Evolutionary conservation across 306 rosid species (phyloP).

Genomic region (Psophocarpus tetragonolobus): DNA sequence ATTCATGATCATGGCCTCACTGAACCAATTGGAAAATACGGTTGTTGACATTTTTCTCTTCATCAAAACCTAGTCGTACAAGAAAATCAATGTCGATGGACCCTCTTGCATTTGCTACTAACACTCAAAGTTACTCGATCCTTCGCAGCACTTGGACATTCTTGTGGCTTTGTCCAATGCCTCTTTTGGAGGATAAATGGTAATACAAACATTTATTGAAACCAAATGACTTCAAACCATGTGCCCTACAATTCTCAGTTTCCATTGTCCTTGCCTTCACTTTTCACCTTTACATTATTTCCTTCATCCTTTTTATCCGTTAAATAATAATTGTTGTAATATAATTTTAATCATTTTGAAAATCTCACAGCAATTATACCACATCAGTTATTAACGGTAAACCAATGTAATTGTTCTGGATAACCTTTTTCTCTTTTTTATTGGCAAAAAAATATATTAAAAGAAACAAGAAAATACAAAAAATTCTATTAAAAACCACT

Average conservation of each 20-base stretch:
- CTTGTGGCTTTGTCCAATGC: conserved; percentile 26
- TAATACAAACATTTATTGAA: conserved; percentile 34
- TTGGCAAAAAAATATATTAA: no score
- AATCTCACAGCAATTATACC: no score
- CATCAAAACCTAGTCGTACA: conserved; percentile 37
- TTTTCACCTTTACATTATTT: conserved; percentile 4
- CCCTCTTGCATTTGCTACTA: conserved; percentile 20
- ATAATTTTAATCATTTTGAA: no score
- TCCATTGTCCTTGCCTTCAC: conserved; percentile 24
- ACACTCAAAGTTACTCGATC: conserved; percentile 27
- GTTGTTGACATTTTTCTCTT: conserved; percentile 30
- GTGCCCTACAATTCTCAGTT: conserved; percentile 24
- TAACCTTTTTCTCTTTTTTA: no score
- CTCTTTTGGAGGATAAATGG: background rate
- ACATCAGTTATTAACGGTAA: no score
- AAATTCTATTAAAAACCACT: no score
- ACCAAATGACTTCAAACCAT: conserved; percentile 30
- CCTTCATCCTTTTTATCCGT: no score
- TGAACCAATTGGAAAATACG: conserved; percentile 27
- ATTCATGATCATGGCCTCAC: conserved; percentile 41
- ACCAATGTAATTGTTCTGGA: no score
- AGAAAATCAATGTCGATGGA: conserved; percentile 38
- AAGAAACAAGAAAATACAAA: no score
- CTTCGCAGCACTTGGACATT: conserved; percentile 27
- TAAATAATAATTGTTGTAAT: no score